Evolutionary conservation across 352 stramenopile genomes (phyloP).

Genomic region (Phytophthora pseudosyringae): DNA sequence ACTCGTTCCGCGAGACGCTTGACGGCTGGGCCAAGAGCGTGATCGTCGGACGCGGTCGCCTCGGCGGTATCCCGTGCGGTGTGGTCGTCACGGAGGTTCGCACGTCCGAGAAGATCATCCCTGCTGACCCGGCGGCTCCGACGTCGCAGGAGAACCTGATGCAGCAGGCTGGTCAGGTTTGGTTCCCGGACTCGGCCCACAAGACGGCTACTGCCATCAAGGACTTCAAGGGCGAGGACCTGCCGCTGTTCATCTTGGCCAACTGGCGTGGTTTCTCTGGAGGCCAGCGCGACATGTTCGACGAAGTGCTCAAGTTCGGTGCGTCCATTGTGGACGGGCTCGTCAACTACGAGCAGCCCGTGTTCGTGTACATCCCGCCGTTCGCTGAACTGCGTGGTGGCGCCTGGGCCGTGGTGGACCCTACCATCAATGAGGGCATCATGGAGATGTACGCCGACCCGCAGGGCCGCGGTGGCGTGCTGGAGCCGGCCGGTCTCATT

Average conservation of each 20-base stretch:
- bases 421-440: conserved; percentile 98
- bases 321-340: conserved; percentile 99
- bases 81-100: conserved; percentile 99
- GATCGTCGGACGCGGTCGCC: conserved; percentile 95
- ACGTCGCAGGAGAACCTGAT: conserved; percentile 97
- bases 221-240: conserved; percentile 99
- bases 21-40: conserved; percentile 99
- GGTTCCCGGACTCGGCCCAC: conserved; percentile 99
- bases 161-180: conserved; percentile 99
- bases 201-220: conserved; percentile 99
- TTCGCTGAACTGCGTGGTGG: conserved; percentile 98
- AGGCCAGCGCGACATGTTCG: conserved; percentile 99
- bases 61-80: conserved; percentile 98
- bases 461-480: conserved; percentile 94
- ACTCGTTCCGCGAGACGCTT: conserved; percentile 98
- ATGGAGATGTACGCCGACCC: conserved; percentile 99
- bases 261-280: conserved; percentile 99
- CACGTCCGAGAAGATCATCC: conserved; percentile 96
- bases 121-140: conserved; percentile 97
- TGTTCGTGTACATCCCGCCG: conserved; percentile 99
- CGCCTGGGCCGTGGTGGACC: conserved; percentile 99
- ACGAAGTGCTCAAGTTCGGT: conserved; percentile 99
- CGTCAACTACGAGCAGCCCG: conserved; percentile 98
- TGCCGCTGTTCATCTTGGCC: conserved; percentile 99
- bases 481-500: conserved; percentile 98